phyloP scores from a whole-genome alignment of 768 basidiomycete species.

The Boletus sp. region DNA sequence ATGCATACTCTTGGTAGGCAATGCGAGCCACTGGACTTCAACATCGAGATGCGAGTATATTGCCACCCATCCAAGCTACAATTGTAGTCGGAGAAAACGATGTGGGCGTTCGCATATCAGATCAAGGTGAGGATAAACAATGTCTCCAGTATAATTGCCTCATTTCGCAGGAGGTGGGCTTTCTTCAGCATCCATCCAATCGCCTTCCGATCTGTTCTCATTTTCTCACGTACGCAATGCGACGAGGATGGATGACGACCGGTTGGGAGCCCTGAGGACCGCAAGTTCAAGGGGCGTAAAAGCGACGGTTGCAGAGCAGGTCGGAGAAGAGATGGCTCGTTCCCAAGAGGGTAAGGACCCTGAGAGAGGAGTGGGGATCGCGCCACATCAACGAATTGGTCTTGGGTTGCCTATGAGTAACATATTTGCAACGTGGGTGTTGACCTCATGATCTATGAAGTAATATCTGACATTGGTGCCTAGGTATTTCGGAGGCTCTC shows the following conservation, averaged over 20 bases:
- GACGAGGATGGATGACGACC: slow-evolving; percentile 60
- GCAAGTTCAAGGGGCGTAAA: slow-evolving; percentile 63
- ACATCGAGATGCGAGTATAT: slow-evolving; percentile 40
- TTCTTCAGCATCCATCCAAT: slow-evolving; percentile 47
- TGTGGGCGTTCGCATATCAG: slow-evolving; percentile 83
- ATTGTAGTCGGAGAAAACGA: slow-evolving; percentile 73
- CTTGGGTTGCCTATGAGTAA: slow-evolving; percentile 89
- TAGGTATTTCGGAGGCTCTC: slow-evolving; percentile 81
- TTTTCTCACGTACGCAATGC: slow-evolving; percentile 86
- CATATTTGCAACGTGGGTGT: slow-evolving; percentile 73
- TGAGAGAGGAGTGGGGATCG: slow-evolving; percentile 45
- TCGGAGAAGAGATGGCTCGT: slow-evolving; percentile 36
- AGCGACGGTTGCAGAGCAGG: slow-evolving; percentile 81
- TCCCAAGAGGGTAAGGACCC: slow-evolving; percentile 32
- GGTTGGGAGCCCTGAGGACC: slow-evolving; percentile 65
- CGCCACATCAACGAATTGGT: slow-evolving; percentile 65
- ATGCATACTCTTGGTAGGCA: slow-evolving; percentile 42
- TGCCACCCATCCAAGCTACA: slow-evolving; percentile 72
- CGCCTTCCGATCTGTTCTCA: slow-evolving; percentile 80
- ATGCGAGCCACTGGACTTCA: slow-evolving; percentile 64
- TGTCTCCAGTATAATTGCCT: background rate
- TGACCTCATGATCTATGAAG: background rate
- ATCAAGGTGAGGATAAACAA: slow-evolving; percentile 59
- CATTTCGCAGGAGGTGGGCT: slow-evolving; percentile 67
- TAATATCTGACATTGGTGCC: background rate